Evolutionary conservation across 108 stramenopile species (phyloP), one percentile per base, ranked within the genome.

Genomic region (Stephanodiscus minutulus): DNA sequence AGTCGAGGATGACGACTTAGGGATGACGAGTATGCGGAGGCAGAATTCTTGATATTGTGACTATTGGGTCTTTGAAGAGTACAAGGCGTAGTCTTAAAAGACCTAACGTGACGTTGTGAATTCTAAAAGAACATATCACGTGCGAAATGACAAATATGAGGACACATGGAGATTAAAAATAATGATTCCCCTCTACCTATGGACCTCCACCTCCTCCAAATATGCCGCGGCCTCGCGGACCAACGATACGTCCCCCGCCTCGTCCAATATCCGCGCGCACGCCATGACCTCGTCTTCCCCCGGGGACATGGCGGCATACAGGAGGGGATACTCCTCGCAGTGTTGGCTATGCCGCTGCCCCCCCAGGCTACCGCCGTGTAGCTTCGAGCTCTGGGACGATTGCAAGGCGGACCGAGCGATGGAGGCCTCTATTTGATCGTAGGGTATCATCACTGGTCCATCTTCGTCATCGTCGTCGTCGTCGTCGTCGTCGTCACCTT

Each of bases 151-250:
- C n/a, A n/a, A n/a, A n/a, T n/a, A n/a, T n/a, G n/a, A n/a, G n/a
- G n/a, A n/a, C n/a, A n/a, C n/a, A n/a, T n/a, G n/a, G n/a, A 39
- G 39, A 39, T 39, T 39, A 39, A 39, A 8, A 11, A n/a, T 39
- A 39, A 39, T 39, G 11, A 11, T 8, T 8, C 39, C 11, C 39
- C 39, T 9, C 39, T 4, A 75, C 11, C 39, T 4, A 75, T 66
- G 69, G 41, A 83, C 73, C 68, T 94, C 91, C 7, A 89, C 87
- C 59, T 86, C 64, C 73, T 92, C 84, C 65, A 95, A 76, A 70
- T 90, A 95, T 24, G 83, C 84, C 5, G 94, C 91, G n/a, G 94
- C 94, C 68, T 95, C 90, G 70, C 94, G 83, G 24, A 95, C 94
- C 41, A 95, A 64, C 0, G 90, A 89, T 11, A 90, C 94, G 77